Conservation (phyloP, 192 early-diverging fungal species). For the Backusella parvicylindrica region DNA sequence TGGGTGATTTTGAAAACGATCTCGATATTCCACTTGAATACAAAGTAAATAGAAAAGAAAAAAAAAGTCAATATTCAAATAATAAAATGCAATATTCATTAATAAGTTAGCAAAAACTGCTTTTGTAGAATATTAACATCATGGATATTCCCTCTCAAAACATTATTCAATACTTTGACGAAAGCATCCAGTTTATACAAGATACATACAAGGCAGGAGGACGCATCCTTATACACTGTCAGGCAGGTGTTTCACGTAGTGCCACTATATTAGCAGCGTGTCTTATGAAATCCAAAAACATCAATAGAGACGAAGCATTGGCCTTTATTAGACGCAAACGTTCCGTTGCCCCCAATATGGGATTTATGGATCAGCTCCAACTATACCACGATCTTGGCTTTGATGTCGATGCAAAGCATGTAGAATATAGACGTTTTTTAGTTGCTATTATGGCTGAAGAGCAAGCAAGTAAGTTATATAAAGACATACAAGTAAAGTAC, state of each 20-base stretch:
- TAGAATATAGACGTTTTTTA: constrained; percentile 64
- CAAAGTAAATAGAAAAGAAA: not conserved
- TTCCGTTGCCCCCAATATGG: constrained; percentile 51
- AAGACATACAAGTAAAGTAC: not conserved
- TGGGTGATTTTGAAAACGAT: constrained; percentile 17
- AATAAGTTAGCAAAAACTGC: not conserved
- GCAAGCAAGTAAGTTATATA: constrained; percentile 34
- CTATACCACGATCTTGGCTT: constrained; percentile 59
- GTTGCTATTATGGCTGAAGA: constrained; percentile 59
- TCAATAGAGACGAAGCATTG: constrained; percentile 49
- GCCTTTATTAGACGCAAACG: constrained; percentile 16
- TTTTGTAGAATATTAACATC: constrained; percentile 29
- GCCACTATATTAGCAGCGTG: constrained; percentile 63
- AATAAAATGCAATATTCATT: not conserved
- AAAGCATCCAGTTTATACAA: constrained; percentile 57
- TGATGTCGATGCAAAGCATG: constrained; percentile 48
- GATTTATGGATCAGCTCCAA: constrained; percentile 60
- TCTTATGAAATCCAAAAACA: constrained; percentile 55
- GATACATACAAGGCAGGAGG: constrained; percentile 40
- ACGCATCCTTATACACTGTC: constrained; percentile 67
- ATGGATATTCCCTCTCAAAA: constrained; percentile 62
- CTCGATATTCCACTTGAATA: constrained; percentile 3
- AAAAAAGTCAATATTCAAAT: not conserved
- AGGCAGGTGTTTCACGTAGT: constrained; percentile 68
- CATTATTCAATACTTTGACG: constrained; percentile 69